Evolutionary conservation across 2,329 filamentous ascomycete species (phyloP).

Genomic region (Trichoderma simmonsii): DNA sequence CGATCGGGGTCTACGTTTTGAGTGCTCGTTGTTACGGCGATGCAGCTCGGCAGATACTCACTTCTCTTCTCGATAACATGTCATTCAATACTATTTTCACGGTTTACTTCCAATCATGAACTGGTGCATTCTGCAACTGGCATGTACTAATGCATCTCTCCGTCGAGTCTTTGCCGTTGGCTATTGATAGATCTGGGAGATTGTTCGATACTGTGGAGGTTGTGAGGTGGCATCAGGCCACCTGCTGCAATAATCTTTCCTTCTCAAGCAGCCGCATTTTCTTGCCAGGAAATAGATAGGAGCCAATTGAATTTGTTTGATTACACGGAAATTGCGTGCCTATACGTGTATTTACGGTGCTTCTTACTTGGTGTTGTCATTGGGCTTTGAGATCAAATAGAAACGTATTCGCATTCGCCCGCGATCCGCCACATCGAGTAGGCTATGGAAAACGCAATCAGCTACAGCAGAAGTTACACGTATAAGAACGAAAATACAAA

Average conservation of each 20-base stretch:
- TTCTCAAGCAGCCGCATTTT: not conserved
- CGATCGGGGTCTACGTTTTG: not conserved
- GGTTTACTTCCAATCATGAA: not conserved
- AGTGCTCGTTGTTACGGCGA: not conserved
- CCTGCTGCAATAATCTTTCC: not conserved
- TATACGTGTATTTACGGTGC: not conserved
- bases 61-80: not conserved
- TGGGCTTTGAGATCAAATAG: not conserved
- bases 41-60: not conserved
- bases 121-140: not conserved
- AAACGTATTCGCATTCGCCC: constrained; percentile 19
- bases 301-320: not conserved
- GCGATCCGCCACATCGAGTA: not conserved
- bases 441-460: not conserved
- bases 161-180: not conserved
- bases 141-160: not conserved
- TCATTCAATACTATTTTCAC: not conserved
- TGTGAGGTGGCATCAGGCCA: constrained; percentile 9
- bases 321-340: not conserved
- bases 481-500: not conserved
- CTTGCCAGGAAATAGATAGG: not conserved
- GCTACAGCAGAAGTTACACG: not conserved
- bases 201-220: constrained; percentile 1
- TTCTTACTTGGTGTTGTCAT: not conserved
- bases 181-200: not conserved